phyloP scores from a whole-genome alignment of 305 asterid species.

The Euphrasia arctica region DNA sequence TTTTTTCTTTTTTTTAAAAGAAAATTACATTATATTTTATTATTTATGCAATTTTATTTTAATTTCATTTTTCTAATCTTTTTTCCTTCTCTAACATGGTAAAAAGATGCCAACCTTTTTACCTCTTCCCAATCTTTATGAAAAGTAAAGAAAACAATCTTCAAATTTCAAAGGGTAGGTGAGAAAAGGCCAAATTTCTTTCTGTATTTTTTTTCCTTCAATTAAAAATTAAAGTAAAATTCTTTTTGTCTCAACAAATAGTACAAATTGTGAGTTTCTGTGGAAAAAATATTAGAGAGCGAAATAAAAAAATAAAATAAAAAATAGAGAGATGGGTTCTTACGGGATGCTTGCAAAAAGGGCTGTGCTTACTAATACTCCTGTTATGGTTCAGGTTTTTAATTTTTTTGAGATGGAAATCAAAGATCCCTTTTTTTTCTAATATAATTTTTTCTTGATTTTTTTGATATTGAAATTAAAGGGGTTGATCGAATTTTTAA shows the following conservation, averaged over 20 bases:
- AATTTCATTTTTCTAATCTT: not conserved
- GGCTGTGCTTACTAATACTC: constrained; percentile 74
- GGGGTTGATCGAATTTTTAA: constrained; percentile 22
- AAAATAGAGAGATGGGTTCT: constrained; percentile 67
- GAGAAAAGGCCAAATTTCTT: constrained; percentile 28
- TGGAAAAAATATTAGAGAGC: not conserved
- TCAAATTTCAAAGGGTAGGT: constrained; percentile 34
- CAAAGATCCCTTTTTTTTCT: constrained; percentile 26
- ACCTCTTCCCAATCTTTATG: constrained; percentile 21
- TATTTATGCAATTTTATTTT: no score
- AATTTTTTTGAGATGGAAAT: constrained; percentile 12
- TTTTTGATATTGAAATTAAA: constrained; percentile 9
- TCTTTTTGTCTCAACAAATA: constrained; percentile 16
- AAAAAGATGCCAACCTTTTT: constrained; percentile 11
- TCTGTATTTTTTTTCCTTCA: not conserved
- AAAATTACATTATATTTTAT: not conserved
- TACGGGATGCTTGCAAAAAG: constrained; percentile 69
- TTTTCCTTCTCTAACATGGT: not conserved
- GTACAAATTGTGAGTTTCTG: constrained; percentile 22
- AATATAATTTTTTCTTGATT: constrained; percentile 17
- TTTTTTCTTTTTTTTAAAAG: not conserved
- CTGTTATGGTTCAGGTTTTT: constrained; percentile 92
- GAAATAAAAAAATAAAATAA: not conserved
- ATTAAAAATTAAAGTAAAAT: not conserved
- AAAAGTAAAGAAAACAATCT: constrained; percentile 19